phyloP scores from a whole-genome alignment of 768 basidiomycete species.

The Trametes cubensis region DNA sequence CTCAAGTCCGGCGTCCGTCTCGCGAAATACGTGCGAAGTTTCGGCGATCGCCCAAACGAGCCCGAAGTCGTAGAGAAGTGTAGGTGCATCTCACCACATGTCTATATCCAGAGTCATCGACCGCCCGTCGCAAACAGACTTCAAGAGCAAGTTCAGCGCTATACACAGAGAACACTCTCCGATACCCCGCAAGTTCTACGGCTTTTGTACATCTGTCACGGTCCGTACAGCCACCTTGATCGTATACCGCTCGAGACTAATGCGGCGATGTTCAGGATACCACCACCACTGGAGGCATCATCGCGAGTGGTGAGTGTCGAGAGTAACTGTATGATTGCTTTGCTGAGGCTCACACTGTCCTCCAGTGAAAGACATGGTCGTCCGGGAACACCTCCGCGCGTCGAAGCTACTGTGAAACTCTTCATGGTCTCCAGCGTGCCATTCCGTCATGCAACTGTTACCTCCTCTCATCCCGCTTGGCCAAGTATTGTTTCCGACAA shows the following conservation, averaged over 20 bases:
- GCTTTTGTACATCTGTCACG: constrained; percentile 77
- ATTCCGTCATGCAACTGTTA: not conserved
- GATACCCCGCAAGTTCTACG: constrained; percentile 73
- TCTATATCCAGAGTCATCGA: not conserved
- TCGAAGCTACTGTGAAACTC: constrained; percentile 52
- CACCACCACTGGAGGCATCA: constrained; percentile 72
- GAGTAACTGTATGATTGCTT: not conserved
- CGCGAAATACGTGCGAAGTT: constrained; percentile 71
- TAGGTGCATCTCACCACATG: constrained; percentile 37
- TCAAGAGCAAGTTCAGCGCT: constrained; percentile 70
- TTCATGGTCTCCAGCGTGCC: constrained; percentile 41
- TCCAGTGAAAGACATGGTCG: constrained; percentile 79
- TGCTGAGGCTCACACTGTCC: not conserved
- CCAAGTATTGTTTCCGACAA: not conserved
- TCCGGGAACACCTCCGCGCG: constrained; percentile 75
- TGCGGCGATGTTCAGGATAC: constrained; percentile 50
- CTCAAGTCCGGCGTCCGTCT: constrained; percentile 65
- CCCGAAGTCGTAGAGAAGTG: constrained; percentile 69
- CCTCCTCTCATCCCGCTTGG: not conserved
- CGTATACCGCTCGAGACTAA: not conserved
- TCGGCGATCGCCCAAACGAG: constrained; percentile 68
- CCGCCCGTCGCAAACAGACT: constrained; percentile 44
- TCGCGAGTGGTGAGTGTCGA: constrained; percentile 63
- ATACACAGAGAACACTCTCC: constrained; percentile 80
- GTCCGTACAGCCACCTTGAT: constrained; percentile 37